Evolutionary conservation across 352 stramenopile genomes (phyloP), one percentile per base, ranked within the genome.

Genomic region (Phytopythium aichiense): DNA sequence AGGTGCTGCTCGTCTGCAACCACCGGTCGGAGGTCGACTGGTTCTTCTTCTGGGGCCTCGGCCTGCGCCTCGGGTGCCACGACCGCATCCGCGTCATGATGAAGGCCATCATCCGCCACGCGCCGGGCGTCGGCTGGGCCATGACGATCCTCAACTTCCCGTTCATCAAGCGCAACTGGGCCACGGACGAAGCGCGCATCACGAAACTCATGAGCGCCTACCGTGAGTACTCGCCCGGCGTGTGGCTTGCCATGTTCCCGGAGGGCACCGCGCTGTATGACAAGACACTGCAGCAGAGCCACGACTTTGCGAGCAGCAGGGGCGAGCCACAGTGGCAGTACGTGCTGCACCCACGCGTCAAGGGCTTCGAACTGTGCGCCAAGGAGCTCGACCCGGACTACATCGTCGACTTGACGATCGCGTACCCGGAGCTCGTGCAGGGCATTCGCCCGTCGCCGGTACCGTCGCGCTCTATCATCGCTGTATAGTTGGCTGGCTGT

Each of bases 11-110:
- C 30, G 73, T 94, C 45, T 87, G 68, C 56, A 94, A 92, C 69
- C 83, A 92, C 60, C 81, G 85, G 43, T 91, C 76, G 4, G 85
- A 92, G 66, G 76, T 92, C 56, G 83, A 94, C 69, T 91, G 85
- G 83, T 65, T 94, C 53, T 90, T 92, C 67, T 88, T 91, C 56
- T 92, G 83, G 83, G 91, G 81, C 62, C 50, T 92, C 23, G 72
- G 79, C 18, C 56, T 91, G 40, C 74, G 82, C 23, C 81, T 92
- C 40, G 64, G 74, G 23, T 78, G 74, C 56, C 85, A 94, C 58
- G 81, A 88, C 46, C 74, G 81, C 31, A 79, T 94, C 33, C 81
- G 82, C 22, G 75, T 91, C 31, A 92, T 92, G 81, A 82, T 92
- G 71, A 92, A 92, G 63, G 74, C 83, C 15, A 59, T 78, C 12